These are phyloP conservation scores for Beauveria pseudobassiana DNA, from an alignment of 2,329 filamentous ascomycete genomes.

Conservation along the genomic window DNA sequence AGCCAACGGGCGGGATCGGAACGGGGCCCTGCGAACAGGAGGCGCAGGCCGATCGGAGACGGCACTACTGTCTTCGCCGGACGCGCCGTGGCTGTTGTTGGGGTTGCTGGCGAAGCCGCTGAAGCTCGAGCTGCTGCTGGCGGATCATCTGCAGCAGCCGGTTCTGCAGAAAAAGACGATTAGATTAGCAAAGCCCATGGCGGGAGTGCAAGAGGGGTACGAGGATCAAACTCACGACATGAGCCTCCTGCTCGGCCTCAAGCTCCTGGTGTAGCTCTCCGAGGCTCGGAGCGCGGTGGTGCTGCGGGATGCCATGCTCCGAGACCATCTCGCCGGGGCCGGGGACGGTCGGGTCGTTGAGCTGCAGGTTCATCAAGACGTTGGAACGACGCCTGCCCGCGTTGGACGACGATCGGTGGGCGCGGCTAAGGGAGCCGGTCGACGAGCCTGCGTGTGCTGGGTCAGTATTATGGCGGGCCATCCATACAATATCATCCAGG, in stretches of 20 bases:
- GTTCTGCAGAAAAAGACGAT: constrained; percentile 41
- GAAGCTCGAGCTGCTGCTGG: constrained; percentile 64
- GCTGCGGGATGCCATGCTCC: constrained; percentile 47
- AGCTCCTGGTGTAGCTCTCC: constrained; percentile 74
- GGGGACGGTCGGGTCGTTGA: constrained; percentile 63
- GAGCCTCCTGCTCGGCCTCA: constrained; percentile 71
- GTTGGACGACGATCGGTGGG: constrained; percentile 37
- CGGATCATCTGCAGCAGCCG: constrained; percentile 71
- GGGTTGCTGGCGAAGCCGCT: constrained; percentile 44
- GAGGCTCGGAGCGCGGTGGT: constrained; percentile 61
- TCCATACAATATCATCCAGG: too few relatives aligned
- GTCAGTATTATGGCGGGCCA: not conserved
- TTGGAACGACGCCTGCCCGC: constrained; percentile 56
- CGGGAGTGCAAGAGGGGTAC: not conserved
- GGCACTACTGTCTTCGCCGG: constrained; percentile 44
- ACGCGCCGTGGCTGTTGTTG: constrained; percentile 27
- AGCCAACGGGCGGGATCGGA: constrained; percentile 28
- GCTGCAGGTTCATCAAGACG: constrained; percentile 64
- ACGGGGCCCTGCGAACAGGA: constrained; percentile 28
- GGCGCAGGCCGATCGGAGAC: constrained; percentile 38
- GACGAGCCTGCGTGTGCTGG: constrained; percentile 35
- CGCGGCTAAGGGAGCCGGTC: constrained; percentile 40
- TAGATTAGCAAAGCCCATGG: not conserved
- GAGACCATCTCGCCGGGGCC: constrained; percentile 62
- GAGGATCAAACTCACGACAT: constrained; percentile 48